Conservation (phyloP, 495 filamentous ascomycete species). For the Talaromyces thailandensis region DNA sequence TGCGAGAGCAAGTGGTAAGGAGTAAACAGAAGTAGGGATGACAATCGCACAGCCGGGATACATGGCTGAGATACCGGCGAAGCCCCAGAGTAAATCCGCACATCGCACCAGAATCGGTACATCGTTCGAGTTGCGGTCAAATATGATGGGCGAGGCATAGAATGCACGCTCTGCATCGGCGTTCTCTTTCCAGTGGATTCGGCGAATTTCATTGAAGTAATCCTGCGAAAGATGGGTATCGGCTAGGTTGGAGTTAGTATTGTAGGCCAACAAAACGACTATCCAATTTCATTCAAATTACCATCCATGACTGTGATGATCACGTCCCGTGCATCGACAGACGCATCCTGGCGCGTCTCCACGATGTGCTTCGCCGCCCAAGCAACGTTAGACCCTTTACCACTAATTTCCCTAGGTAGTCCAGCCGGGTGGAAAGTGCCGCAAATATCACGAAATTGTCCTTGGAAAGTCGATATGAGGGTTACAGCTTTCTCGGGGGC, state of each 20-base stretch:
- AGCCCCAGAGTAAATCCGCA: slow-evolving; percentile 58
- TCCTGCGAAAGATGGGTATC: slow-evolving; percentile 59
- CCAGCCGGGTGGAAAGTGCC: slow-evolving; percentile 53
- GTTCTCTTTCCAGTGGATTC: slow-evolving; percentile 44
- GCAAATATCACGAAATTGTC: slow-evolving; percentile 50
- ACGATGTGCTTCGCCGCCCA: slow-evolving; percentile 56
- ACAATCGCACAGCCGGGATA: slow-evolving; percentile 49
- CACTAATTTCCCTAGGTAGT: slow-evolving; percentile 52
- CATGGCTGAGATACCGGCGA: slow-evolving; percentile 56
- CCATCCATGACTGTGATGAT: slow-evolving; percentile 64
- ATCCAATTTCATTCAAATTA: slow-evolving; percentile 21
- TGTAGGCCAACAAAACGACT: slow-evolving; percentile 3
- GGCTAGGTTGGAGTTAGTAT: slow-evolving; percentile 29
- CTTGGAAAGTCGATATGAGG: slow-evolving; percentile 44
- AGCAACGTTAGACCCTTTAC: slow-evolving; percentile 60
- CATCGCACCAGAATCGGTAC: slow-evolving; percentile 58
- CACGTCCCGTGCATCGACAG: slow-evolving; percentile 41
- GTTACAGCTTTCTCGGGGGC: slow-evolving; percentile 43
- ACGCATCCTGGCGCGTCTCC: slow-evolving; percentile 39
- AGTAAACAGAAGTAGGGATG: slow-evolving; percentile 64
- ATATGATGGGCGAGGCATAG: slow-evolving; percentile 62
- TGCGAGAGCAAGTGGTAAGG: slow-evolving; percentile 50
- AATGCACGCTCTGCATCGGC: slow-evolving; percentile 48
- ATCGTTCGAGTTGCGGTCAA: slow-evolving; percentile 59
- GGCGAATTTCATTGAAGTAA: slow-evolving; percentile 54